Base-by-base conservation (phyloP, 306 rosid species). In the Quillaja saponaria region DNA sequence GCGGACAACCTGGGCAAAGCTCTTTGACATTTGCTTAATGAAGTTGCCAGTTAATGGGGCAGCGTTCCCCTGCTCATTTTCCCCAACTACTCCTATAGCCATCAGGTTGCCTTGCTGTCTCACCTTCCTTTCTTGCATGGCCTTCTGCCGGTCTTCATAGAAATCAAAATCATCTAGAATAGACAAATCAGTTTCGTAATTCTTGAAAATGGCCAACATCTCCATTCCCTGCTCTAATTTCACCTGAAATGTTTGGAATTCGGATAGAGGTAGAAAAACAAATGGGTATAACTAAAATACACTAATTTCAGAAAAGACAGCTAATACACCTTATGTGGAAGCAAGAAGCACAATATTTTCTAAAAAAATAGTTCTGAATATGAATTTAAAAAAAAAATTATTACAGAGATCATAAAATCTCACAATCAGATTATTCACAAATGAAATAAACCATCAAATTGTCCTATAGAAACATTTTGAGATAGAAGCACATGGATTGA, bases 91-190 rank as follows among this genome's bases (percentile, higher is more conserved):
- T 58, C 85, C 86, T 0, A 79, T 76, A 41, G 73, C 55, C 64
- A 81, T 44, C 66, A 79, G 67, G 67, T 72, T 76, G 65, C 68
- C 78, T 67, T 88, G 92, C 74, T 83, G 96, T 61, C 83, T 71
- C 33, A 81, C 83, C 82, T 88, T 88, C 45, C 90, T 75, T 45
- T 85, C 92, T 70, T 88, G 87, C 96, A 88, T 88, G 34, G 77
- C 86, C 74, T 85, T 88, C 79, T 88, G 92, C 55, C 96, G 76
- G 55, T 88, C 87, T 79, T 88, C 96, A 31, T 85, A 88, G 74
- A 79, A 88, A 35, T 83, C 92, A 66, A 88, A 88, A 78, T 88
- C 96, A 65, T 88, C 92, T 45, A 88, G 75, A 65, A 88, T 88
- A 15, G 96, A 88, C 71, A 73, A 68, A 19, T 83, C 90, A 13